Percentiles rank a stretch among this genome's conserved stretches.
These are phyloP conservation scores for Solanum pennellii DNA, from an alignment of 257 asterid genomes.

Conservation along the genomic window DNA sequence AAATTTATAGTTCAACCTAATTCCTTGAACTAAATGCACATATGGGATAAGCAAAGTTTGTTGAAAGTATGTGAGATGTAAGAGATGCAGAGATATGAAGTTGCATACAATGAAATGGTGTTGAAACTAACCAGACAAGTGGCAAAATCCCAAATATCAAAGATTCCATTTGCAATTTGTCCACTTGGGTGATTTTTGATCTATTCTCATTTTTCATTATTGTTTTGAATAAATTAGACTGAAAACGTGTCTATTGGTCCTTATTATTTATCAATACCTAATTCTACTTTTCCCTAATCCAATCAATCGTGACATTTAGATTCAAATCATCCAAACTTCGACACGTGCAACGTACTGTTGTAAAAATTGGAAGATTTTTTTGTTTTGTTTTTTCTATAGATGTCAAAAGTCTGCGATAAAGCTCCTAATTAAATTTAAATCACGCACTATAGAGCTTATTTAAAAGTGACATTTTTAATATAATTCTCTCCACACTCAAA, in stretches of 20 bases:
- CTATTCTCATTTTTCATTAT: neutral
- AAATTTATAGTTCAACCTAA: neutral
- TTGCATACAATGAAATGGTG: neutral
- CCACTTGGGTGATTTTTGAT: neutral
- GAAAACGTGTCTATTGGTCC: neutral
- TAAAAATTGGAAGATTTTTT: neutral
- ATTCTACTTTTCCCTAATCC: neutral
- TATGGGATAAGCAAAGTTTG: neutral
- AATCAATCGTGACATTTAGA: neutral
- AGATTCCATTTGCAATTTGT: neutral
- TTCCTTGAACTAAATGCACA: neutral
- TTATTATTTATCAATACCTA: neutral
- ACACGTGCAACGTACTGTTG: neutral
- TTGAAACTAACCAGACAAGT: neutral
- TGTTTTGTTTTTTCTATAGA: too few species aligned
- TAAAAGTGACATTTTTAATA: fast-evolving
- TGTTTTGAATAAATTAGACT: neutral
- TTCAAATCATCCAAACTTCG: neutral
- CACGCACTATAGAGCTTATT: fast-evolving
- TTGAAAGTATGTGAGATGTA: neutral
- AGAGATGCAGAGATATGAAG: neutral
- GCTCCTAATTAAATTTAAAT: too few species aligned
- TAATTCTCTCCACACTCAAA: too few species aligned
- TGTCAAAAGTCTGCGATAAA: too few species aligned
- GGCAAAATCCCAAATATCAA: neutral